Conservation (phyloP, 352 stramenopile species). For the Phytopythium chamaehyphon region DNA sequence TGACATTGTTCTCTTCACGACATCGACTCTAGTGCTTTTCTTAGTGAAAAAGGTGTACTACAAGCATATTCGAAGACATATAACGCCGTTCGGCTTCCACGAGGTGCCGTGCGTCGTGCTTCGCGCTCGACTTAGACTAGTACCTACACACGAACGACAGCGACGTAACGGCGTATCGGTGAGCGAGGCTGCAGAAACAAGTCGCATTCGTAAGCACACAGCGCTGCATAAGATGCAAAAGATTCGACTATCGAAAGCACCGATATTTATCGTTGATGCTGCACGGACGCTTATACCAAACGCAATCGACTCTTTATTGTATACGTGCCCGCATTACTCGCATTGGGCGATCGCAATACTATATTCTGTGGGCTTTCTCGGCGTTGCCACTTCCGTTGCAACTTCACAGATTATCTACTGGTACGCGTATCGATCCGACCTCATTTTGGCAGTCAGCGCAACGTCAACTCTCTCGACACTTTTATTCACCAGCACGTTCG, state of each 20-base stretch:
- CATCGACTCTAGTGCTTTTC: constrained; percentile 22
- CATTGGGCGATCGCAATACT: not conserved
- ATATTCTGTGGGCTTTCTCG: not conserved
- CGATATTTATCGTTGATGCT: constrained; percentile 15
- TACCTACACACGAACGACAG: not conserved
- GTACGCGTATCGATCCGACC: not conserved
- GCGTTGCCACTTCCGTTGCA: not conserved
- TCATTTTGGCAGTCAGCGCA: not conserved
- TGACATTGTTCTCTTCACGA: constrained; percentile 21
- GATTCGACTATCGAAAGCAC: constrained; percentile 9
- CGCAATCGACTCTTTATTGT: not conserved
- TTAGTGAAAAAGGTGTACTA: constrained; percentile 19
- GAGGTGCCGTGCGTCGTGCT: constrained; percentile 22
- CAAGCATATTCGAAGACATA: constrained; percentile 6
- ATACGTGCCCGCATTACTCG: not conserved
- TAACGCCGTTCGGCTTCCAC: constrained; percentile 2
- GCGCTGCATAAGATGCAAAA: constrained; percentile 6
- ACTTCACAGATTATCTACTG: not conserved
- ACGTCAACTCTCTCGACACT: not conserved
- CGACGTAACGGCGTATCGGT: constrained; percentile 2
- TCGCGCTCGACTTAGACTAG: constrained; percentile 11
- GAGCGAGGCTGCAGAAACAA: not conserved
- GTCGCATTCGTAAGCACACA: constrained; percentile 2
- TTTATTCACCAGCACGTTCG: not conserved
- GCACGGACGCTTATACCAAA: constrained; percentile 6